These are phyloP conservation scores for Eucalyptus sp. DNA, from an alignment of 345 rosid genomes.

Conservation along the genomic window DNA sequence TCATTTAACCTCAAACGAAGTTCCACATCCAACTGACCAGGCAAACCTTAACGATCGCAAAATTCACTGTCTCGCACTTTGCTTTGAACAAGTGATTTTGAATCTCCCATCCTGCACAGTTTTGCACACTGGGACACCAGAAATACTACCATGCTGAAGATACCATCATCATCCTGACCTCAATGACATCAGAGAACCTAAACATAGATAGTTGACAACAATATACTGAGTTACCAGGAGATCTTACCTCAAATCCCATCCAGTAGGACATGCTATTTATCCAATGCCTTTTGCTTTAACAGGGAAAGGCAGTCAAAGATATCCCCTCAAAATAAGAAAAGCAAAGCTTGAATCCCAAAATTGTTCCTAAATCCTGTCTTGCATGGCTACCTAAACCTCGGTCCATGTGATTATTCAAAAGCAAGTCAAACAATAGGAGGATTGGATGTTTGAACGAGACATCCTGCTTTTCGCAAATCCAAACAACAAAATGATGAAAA, in stretches of 20 bases:
- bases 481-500: neutral
- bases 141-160: neutral
- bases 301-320: neutral
- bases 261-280: neutral
- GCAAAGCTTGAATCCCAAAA: neutral
- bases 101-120: neutral
- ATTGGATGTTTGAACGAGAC: neutral
- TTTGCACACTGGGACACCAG: neutral
- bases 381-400: neutral
- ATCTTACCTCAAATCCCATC: neutral
- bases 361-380: neutral
- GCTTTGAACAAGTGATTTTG: neutral
- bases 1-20: neutral
- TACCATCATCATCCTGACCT: neutral
- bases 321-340: neutral
- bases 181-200: neutral
- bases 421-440: neutral
- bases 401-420: neutral
- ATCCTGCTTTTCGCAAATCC: neutral
- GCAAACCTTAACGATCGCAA: neutral
- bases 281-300: neutral
- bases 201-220: neutral
- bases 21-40: neutral
- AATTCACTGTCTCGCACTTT: neutral
- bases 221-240: neutral